Conservation (phyloP, 208 protist species). For the Leishmania aethiopica region DNA sequence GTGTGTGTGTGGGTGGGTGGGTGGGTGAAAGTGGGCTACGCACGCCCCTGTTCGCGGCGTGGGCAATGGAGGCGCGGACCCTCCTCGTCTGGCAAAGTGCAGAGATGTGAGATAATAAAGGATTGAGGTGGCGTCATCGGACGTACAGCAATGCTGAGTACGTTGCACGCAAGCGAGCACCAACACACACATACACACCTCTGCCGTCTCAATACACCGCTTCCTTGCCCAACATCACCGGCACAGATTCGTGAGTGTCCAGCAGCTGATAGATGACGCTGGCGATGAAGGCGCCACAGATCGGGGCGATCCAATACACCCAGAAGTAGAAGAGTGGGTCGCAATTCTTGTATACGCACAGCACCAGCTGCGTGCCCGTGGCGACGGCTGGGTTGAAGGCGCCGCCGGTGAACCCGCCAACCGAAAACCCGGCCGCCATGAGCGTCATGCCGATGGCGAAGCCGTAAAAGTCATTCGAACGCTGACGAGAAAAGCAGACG, state of each 20-base stretch:
- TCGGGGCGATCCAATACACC: constrained; percentile 89
- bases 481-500: constrained; percentile 82
- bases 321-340: constrained; percentile 68
- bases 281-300: constrained; percentile 79
- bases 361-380: constrained; percentile 71
- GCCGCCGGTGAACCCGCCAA: constrained; percentile 63
- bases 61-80: not conserved
- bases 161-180: not conserved
- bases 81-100: not conserved
- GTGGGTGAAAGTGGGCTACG: not conserved
- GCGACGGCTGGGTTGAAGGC: constrained; percentile 87
- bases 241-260: constrained; percentile 63
- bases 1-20: not conserved
- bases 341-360: constrained; percentile 77
- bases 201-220: constrained; percentile 36
- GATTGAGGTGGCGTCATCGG: not conserved
- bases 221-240: constrained; percentile 28
- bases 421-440: constrained; percentile 71
- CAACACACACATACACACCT: not conserved
- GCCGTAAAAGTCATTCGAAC: constrained; percentile 85
- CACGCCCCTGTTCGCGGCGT: not conserved
- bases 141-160: not conserved
- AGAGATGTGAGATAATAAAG: not conserved
- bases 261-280: constrained; percentile 84
- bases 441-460: constrained; percentile 80